Conservation (phyloP, 208 protist species). For the Trichomonas tenax region DNA sequence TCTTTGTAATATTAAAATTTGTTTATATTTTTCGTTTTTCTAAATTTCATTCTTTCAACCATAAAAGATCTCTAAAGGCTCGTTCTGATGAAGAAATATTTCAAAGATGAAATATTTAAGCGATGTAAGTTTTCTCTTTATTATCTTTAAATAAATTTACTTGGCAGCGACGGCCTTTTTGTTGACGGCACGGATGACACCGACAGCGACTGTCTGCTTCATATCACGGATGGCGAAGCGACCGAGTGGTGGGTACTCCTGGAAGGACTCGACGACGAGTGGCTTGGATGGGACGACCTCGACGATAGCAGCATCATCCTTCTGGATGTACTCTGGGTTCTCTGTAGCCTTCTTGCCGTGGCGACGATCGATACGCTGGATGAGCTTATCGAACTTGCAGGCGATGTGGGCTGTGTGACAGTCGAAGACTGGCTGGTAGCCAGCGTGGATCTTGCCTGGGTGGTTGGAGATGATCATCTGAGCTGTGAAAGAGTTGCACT, state of each 20-base stretch:
- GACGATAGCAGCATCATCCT: constrained; percentile 38
- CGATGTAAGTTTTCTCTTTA: constrained; percentile 39
- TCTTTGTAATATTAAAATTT: not conserved
- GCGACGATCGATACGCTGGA: constrained; percentile 36
- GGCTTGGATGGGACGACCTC: constrained; percentile 22
- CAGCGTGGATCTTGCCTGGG: too few relatives aligned
- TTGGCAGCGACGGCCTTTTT: too few relatives aligned
- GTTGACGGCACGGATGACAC: constrained; percentile 43
- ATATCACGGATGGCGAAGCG: constrained; percentile 21
- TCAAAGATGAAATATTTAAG: constrained; percentile 42
- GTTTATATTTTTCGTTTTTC: too few relatives aligned
- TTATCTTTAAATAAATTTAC: constrained; percentile 35
- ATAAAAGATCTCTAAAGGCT: constrained; percentile 21
- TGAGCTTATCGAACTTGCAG: too few relatives aligned
- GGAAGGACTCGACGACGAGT: too few relatives aligned
- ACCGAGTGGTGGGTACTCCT: too few relatives aligned
- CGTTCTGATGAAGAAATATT: constrained; percentile 29
- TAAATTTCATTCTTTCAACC: constrained; percentile 37
- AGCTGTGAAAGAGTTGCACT: not conserved
- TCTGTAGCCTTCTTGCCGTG: constrained; percentile 28
- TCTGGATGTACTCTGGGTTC: too few relatives aligned
- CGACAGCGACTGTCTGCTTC: too few relatives aligned
- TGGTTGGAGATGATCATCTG: too few relatives aligned
- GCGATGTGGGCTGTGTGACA: not conserved
- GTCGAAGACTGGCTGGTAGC: too few relatives aligned